Base-by-base conservation (phyloP, 805 yeast genomes). In the Kuraishia ogatae region DNA sequence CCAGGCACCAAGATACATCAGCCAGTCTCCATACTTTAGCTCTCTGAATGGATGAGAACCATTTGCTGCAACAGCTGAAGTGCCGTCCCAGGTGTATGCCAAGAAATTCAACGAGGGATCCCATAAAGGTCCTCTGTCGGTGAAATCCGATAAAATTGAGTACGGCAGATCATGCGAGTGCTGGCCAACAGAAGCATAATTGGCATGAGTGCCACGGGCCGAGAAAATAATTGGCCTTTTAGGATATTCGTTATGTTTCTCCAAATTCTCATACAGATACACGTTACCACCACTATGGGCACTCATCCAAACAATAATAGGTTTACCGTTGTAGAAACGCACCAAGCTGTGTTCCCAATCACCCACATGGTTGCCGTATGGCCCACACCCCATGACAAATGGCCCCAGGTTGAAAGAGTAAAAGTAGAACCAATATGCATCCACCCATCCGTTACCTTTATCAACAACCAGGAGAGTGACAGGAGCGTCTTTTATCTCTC, bases 231-330 rank as follows among this genome's bases (percentile, higher is more conserved):
- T 78, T 0, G 98, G 97, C 60, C 87, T 76, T 35, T 62, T 62
- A 10, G 65, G 61, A 53, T 75, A 71, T 22, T 66, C 61, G 52
- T 74, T 78, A 57, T 79, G 73, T 62, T 83, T 85, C 65, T 90
- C 96, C 54, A 92, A 69, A 23, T 89, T 86, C n/a, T 79, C 76
- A 66, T 84, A 92, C 58, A 78, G 77, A 66, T 86, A 93, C 0
- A 96, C 97, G 29, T 91, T 86, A 7, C 99, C 99, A 13, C 98
- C 97, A 1, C 97, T 97, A 69, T 93, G 99, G 0, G 97, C 98
- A 28, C 96, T 85, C 96, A 94, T 87, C 98, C 98, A 93, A 21
- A 92, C 82, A 54, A 87, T 80, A 13, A 84, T 76, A 0, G 99
- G 98, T 56, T 76, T 71, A 1, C 97, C 96, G 2, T 85, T 78